Conservation (phyloP, 495 filamentous ascomycete genomes). For the Penicillium angulare region DNA sequence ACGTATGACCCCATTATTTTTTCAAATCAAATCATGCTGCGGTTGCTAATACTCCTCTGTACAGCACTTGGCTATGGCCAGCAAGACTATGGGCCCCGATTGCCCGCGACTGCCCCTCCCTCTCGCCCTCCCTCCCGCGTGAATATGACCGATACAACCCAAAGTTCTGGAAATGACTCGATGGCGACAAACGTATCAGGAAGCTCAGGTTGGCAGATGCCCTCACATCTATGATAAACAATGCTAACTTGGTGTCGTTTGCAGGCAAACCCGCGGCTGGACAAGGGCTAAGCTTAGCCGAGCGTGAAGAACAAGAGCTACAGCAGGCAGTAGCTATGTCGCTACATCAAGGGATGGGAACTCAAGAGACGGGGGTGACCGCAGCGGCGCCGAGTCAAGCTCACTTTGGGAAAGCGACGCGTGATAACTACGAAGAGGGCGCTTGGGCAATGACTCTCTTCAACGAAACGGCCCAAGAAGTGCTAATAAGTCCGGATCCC, state of each 20-base stretch:
- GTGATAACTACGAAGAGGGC: slow-evolving; percentile 65
- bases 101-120: slow-evolving; percentile 50
- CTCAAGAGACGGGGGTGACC: slow-evolving; percentile 61
- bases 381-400: slow-evolving; percentile 22
- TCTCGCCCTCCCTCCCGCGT: slow-evolving; percentile 70
- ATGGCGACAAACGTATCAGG: slow-evolving; percentile 16
- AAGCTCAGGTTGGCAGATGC: slow-evolving; percentile 17
- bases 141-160: slow-evolving; percentile 41
- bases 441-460: slow-evolving; percentile 74
- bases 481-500: slow-evolving; percentile 59
- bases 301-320: slow-evolving; percentile 57
- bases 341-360: slow-evolving; percentile 41
- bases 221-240: neutral
- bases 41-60: neutral
- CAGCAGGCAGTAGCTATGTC: slow-evolving; percentile 58
- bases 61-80: slow-evolving; percentile 58
- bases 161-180: slow-evolving; percentile 7
- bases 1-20: slow-evolving; percentile 9
- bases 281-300: slow-evolving; percentile 45
- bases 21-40: neutral
- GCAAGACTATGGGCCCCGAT: slow-evolving; percentile 46
- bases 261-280: slow-evolving; percentile 35
- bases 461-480: slow-evolving; percentile 54
- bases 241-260: neutral
- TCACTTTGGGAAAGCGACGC: slow-evolving; percentile 72